A percentile compares a stretch with the other conserved stretches of the same genome.
phyloP scores from a whole-genome alignment of 2,329 filamentous ascomycete genomes.

The Bipolaris cookei region DNA sequence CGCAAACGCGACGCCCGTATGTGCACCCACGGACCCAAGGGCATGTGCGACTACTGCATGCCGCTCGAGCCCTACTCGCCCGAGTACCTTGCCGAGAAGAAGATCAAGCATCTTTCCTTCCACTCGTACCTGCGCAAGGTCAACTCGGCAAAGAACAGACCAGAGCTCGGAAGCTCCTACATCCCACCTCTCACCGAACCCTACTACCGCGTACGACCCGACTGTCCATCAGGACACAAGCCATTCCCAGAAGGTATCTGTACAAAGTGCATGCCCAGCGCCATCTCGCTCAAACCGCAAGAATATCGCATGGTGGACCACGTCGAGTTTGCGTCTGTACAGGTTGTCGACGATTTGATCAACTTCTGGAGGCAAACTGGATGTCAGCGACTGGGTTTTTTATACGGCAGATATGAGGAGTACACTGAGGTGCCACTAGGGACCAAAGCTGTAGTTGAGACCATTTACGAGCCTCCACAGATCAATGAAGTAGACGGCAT shows the following conservation, averaged over 20 bases:
- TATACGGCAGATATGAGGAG: constrained; percentile 90
- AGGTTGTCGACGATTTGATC: constrained; percentile 86
- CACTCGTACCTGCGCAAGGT: constrained; percentile 93
- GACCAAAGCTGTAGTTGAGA: constrained; percentile 93
- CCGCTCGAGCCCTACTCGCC: constrained; percentile 91
- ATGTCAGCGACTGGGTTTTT: constrained; percentile 81
- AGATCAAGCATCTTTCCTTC: constrained; percentile 98
- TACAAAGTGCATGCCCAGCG: constrained; percentile 96
- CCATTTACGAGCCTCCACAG: constrained; percentile 95
- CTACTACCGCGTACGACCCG: constrained; percentile 83
- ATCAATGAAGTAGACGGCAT: constrained; percentile 87
- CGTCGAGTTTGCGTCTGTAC: constrained; percentile 88
- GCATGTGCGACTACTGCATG: constrained; percentile 99
- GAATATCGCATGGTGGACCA: constrained; percentile 97
- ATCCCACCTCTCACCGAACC: constrained; percentile 95
- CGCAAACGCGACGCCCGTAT: constrained; percentile 77
- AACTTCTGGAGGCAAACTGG: constrained; percentile 91
- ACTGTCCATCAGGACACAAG: constrained; percentile 92
- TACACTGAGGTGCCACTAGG: constrained; percentile 93
- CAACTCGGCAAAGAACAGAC: constrained; percentile 95
- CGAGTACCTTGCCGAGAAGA: constrained; percentile 90
- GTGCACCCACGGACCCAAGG: constrained; percentile 94
- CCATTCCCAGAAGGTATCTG: constrained; percentile 96
- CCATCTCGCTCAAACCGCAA: constrained; percentile 93
- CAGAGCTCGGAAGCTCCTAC: constrained; percentile 90